These are phyloP conservation scores for Boletus rubroflammeus DNA, from an alignment of 768 basidiomycete species.

Conservation along the genomic window DNA sequence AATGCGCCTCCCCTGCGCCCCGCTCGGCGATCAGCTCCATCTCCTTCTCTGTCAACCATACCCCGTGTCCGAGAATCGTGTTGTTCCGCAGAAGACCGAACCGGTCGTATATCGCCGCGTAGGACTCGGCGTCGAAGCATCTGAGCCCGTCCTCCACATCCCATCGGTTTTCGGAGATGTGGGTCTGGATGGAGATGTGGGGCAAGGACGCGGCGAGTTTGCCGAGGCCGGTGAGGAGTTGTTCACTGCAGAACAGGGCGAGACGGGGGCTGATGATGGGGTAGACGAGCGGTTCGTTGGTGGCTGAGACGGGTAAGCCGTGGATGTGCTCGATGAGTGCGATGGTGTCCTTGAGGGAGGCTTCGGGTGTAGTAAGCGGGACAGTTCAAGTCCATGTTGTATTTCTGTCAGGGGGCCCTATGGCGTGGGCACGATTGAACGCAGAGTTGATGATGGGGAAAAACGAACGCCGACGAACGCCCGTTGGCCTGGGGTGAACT, in stretches of 20 bases:
- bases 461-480: slow-evolving; percentile 75
- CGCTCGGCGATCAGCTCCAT: slow-evolving; percentile 59
- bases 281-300: slow-evolving; percentile 59
- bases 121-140: slow-evolving; percentile 66
- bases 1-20: slow-evolving; percentile 81
- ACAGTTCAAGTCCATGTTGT: slow-evolving; percentile 52
- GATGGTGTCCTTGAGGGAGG: slow-evolving; percentile 59
- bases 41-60: slow-evolving; percentile 72
- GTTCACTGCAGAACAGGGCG: slow-evolving; percentile 77
- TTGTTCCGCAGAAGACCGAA: slow-evolving; percentile 68
- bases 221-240: slow-evolving; percentile 60
- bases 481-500: slow-evolving; percentile 58
- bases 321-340: slow-evolving; percentile 67
- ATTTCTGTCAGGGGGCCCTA: slow-evolving; percentile 16
- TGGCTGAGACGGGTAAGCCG: slow-evolving; percentile 36
- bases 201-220: slow-evolving; percentile 52
- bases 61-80: slow-evolving; percentile 83
- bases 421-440: slow-evolving; percentile 7
- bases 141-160: slow-evolving; percentile 63
- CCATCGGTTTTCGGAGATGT: slow-evolving; percentile 75
- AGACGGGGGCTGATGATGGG: slow-evolving; percentile 93
- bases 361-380: slow-evolving; percentile 51
- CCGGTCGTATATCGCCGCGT: slow-evolving; percentile 76
- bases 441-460: not conserved
- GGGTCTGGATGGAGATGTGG: slow-evolving; percentile 78